Evolutionary conservation across 148 eudicot species (phyloP).

Genomic region (Vaccinium macrocarpon): DNA sequence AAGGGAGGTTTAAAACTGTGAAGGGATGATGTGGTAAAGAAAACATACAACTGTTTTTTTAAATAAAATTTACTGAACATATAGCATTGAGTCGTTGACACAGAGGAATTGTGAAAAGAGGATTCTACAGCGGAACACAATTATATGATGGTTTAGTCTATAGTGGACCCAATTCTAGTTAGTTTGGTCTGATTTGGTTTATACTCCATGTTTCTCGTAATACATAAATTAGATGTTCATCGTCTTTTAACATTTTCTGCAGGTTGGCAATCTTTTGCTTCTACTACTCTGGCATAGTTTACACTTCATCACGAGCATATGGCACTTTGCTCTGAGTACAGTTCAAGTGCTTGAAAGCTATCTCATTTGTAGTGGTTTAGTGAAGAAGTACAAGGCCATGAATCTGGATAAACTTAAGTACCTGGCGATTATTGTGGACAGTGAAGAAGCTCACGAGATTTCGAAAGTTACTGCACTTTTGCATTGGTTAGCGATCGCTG

Average conservation of each 20-base stretch:
- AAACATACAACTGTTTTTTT: neutral
- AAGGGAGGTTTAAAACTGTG: neutral
- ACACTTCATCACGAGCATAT: conserved; percentile 56
- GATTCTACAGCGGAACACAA: neutral
- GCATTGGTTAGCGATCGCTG: conserved; percentile 61
- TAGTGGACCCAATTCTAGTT: neutral
- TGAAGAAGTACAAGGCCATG: conserved; percentile 45
- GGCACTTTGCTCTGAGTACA: conserved; percentile 34
- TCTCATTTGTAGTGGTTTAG: conserved; percentile 44
- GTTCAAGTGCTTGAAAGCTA: conserved; percentile 53
- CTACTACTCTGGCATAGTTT: conserved; percentile 49
- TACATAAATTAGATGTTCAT: neutral
- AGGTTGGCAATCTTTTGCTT: conserved; percentile 45
- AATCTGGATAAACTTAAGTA: conserved; percentile 56
- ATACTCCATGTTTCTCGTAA: neutral
- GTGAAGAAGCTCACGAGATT: conserved; percentile 67
- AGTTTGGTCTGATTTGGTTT: neutral
- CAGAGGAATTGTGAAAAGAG: neutral
- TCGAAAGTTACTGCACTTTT: conserved; percentile 62
- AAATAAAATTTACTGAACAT: neutral
- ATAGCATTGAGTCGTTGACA: neutral
- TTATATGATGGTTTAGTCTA: too few species aligned
- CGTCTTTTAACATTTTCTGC: conserved; percentile 27
- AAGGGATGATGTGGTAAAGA: neutral
- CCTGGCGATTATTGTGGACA: conserved; percentile 78